These are phyloP conservation scores for Mycena alexandri DNA, from an alignment of 768 basidiomycete species.

Conservation along the genomic window DNA sequence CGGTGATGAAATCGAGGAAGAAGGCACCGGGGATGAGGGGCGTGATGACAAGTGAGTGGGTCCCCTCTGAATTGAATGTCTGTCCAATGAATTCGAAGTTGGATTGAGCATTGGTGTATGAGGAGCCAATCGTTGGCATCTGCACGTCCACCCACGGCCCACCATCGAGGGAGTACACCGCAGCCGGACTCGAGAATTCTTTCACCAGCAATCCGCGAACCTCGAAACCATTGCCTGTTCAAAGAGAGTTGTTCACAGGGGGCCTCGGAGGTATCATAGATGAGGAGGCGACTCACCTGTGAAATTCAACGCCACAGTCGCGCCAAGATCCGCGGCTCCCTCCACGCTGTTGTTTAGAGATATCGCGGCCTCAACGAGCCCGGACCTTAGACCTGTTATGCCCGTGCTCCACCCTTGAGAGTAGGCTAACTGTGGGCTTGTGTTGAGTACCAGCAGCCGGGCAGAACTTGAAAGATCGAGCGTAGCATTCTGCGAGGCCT, in stretches of 20 bases:
- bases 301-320: not conserved
- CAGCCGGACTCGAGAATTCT: not conserved
- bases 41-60: slow-evolving; percentile 8
- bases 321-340: too few species aligned
- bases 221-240: not conserved
- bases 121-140: not conserved
- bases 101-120: not conserved
- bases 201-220: not conserved
- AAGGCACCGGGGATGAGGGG: slow-evolving; percentile 10
- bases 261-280: not conserved
- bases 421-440: slow-evolving; percentile 7
- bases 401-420: slow-evolving; percentile 10
- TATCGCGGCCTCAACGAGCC: not conserved
- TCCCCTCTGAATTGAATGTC: not conserved
- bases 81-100: slow-evolving; percentile 13
- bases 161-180: slow-evolving; percentile 4
- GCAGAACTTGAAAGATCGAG: not conserved
- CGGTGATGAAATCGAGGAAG: slow-evolving; percentile 6
- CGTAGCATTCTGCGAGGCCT: slow-evolving; percentile 8
- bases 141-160: slow-evolving; percentile 1
- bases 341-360: too few species aligned
- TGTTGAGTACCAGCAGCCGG: slow-evolving; percentile 2
- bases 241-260: not conserved
- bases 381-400: not conserved
- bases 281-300: not conserved